Evolutionary conservation across 805 yeast species (phyloP).

Genomic region (Ogataea corticis): DNA sequence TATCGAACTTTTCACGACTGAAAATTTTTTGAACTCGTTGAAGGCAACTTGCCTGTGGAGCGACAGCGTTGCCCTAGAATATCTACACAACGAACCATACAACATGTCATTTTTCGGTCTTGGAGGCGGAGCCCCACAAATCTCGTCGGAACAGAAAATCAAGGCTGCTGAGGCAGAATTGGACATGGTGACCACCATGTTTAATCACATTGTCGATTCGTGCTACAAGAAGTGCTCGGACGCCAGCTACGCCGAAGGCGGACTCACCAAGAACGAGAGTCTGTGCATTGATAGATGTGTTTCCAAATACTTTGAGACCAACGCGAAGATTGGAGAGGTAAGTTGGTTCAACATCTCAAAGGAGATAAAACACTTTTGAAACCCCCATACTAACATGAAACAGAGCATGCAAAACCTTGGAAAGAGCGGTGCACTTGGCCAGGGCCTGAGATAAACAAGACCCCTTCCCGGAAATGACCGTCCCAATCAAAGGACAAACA

Average conservation of each 20-base stretch:
- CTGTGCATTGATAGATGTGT: conserved; percentile 95
- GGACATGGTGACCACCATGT: conserved; percentile 97
- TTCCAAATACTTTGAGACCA: conserved; percentile 89
- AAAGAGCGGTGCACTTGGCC: conserved; percentile 35
- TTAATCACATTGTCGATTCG: conserved; percentile 83
- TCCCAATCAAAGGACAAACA: no score
- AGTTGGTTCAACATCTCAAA: no score
- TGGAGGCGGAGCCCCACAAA: conserved; percentile 73
- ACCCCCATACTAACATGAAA: neutral
- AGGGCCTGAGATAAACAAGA: conserved; percentile 9
- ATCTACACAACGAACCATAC: neutral
- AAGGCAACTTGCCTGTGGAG: neutral
- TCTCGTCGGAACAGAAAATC: conserved; percentile 72
- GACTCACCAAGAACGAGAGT: conserved; percentile 75
- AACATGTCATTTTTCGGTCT: conserved; percentile 72
- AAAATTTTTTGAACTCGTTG: conserved; percentile 8
- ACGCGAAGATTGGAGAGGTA: conserved; percentile 85
- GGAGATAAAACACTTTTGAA: no score
- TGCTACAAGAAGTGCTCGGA: conserved; percentile 87
- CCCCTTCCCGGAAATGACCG: no score
- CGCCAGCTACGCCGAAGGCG: conserved; percentile 66
- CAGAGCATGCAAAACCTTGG: conserved; percentile 41
- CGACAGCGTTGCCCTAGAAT: neutral
- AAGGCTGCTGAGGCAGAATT: conserved; percentile 95
- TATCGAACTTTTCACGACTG: neutral